Evolutionary conservation across 2,329 filamentous ascomycete species (phyloP), one percentile per base, ranked within the genome.

Genomic region (Macrophomina tecta): DNA sequence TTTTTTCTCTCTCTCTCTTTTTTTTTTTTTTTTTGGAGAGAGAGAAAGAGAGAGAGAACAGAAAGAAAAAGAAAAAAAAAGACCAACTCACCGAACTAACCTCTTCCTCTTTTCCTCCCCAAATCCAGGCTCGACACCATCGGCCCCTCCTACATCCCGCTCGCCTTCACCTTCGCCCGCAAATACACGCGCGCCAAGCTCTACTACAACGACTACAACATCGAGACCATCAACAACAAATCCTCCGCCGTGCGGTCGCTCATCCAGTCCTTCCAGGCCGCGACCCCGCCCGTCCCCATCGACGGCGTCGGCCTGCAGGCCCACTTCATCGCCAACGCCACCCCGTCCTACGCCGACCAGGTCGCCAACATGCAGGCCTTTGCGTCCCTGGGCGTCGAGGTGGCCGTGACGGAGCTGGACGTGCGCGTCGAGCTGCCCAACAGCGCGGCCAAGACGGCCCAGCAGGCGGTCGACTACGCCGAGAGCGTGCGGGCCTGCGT

Each of bases 231-330:
- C 7, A 83, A 85, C 14, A 81, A 83, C n/a, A 83, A 83, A 66
- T 70, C 73, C 38, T 71, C 68, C 51, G 76, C 76, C n/a, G 74
- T 78, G 3, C 73, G 73, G 42, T 69, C 71, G 28, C 76, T 81
- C 51, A 74, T 77, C 68, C 75, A 75, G 64, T 73, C 74, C 34
- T 75, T 82, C 55, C 68, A 76, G 56, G 73, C 74, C 1, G 76
- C 77, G n/a, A 1, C 2, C 36, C 12, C 53, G 11, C 74, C 74
- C 5, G 75, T 79, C 58, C 72, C 80, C 48, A 87, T 90, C 69
- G 85, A 90, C 69, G 87, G 88, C 64, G 82, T 90, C 5, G 88
- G 88, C 14, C 79, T 89, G 71, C 87, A 90, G 73, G 83, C 79
- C 6, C 88, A 90, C 75, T 83, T 89, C 62, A 84, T 86, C 66